Evolutionary conservation across 2,329 filamentous ascomycete species (phyloP).

Genomic region (Akanthomyces muscarius): DNA sequence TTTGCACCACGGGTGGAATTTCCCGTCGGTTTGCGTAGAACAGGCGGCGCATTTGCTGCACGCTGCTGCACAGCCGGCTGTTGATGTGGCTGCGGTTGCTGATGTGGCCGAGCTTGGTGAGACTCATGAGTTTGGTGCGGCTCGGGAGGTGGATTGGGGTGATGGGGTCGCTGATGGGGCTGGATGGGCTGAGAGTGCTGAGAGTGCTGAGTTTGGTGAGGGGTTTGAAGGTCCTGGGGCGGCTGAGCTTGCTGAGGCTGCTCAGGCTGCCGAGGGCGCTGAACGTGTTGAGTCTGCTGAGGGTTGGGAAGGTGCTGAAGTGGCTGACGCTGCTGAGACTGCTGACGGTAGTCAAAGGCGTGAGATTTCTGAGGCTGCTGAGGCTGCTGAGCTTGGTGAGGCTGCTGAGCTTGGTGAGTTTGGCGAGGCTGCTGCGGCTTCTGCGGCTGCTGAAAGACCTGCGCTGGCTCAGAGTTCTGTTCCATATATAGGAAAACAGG

Average conservation of each 20-base stretch:
- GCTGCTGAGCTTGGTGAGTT: background rate
- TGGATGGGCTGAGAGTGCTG: background rate
- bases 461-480: background rate
- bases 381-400: background rate
- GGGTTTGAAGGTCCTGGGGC: too few relatives aligned
- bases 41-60: background rate
- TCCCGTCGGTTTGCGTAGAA: background rate
- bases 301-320: too few relatives aligned
- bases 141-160: too few relatives aligned
- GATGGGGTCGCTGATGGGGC: background rate
- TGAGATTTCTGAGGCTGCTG: too few relatives aligned
- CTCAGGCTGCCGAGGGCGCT: background rate
- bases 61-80: background rate
- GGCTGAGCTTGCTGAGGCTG: background rate
- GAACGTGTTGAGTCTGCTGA: too few relatives aligned
- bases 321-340: too few relatives aligned
- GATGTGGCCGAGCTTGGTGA: too few relatives aligned
- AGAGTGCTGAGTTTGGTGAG: background rate
- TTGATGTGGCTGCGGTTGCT: too few relatives aligned
- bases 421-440: background rate
- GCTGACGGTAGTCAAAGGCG: too few relatives aligned
- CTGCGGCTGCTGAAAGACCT: background rate
- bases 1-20: too few relatives aligned
- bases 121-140: too few relatives aligned
- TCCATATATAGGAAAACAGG: background rate